Percentiles rank a stretch among this genome's conserved stretches.
Evolutionary conservation across 305 asterid species (phyloP).

Genomic region (Fraxinus dipetala): DNA sequence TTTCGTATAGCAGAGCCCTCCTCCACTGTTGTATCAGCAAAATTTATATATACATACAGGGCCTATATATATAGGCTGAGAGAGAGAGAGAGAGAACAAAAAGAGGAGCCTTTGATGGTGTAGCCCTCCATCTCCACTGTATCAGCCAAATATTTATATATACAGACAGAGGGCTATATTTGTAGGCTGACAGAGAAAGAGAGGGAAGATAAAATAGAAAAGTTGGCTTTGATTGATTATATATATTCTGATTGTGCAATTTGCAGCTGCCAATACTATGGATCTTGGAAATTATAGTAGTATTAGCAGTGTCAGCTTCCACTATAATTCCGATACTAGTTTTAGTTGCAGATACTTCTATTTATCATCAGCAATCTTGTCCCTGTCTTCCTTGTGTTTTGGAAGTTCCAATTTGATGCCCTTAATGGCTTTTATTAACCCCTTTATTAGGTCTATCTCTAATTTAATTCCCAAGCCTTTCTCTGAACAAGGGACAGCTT

Average conservation of each 20-base stretch:
- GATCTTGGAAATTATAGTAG: slow-evolving; percentile 31
- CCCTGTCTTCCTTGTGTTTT: slow-evolving; percentile 24
- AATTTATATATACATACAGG: not conserved
- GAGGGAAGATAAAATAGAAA: not conserved
- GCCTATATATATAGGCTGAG: not conserved
- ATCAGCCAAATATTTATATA: not conserved
- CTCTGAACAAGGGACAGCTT: slow-evolving; percentile 23
- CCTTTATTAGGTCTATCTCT: slow-evolving; percentile 15
- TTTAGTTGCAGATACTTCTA: slow-evolving; percentile 24
- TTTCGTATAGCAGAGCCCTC: not conserved
- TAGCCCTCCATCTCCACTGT: not conserved
- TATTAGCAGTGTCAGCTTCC: slow-evolving; percentile 26
- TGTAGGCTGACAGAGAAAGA: not conserved
- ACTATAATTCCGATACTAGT: slow-evolving; percentile 12
- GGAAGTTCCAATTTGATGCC: slow-evolving; percentile 30
- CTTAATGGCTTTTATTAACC: slow-evolving; percentile 28
- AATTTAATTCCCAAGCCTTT: slow-evolving; percentile 14
- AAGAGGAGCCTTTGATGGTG: not conserved
- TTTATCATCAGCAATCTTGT: slow-evolving; percentile 32
- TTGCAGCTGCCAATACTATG: slow-evolving; percentile 24
- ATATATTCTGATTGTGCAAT: not conserved
- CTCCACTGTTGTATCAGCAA: not conserved
- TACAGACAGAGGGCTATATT: not conserved
- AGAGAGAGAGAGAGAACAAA: not conserved
- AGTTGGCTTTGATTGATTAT: not conserved